Conservation (phyloP, 2,329 filamentous ascomycete species). For the Colletotrichum spinosum region DNA sequence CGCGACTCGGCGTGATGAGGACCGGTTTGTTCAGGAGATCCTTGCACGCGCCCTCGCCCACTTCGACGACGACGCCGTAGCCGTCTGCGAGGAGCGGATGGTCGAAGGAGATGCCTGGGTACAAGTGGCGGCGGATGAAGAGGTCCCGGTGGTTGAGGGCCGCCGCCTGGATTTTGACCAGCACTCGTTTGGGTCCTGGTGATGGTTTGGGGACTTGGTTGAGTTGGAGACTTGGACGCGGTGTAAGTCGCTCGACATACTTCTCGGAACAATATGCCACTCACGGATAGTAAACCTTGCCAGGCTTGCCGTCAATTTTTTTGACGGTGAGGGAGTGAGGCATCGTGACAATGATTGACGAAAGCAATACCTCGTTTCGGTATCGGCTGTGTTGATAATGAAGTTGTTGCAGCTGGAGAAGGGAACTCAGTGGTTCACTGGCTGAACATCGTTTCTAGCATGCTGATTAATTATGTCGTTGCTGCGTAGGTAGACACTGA, state of each 20-base stretch:
- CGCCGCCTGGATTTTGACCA: conserved; percentile 81
- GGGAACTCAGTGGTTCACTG: too few relatives aligned
- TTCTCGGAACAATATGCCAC: conserved; percentile 37
- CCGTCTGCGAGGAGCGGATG: conserved; percentile 87
- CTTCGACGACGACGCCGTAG: conserved; percentile 76
- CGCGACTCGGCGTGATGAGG: conserved; percentile 80
- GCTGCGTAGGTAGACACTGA: background rate
- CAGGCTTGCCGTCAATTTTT: conserved; percentile 83
- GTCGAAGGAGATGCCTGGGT: conserved; percentile 85
- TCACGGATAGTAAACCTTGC: conserved; percentile 87
- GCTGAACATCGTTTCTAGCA: too few relatives aligned
- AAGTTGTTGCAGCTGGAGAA: background rate
- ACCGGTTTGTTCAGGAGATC: conserved; percentile 74
- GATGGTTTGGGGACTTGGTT: conserved; percentile 71
- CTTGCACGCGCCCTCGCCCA: conserved; percentile 62
- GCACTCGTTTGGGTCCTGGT: conserved; percentile 74
- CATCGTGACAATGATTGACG: conserved; percentile 49
- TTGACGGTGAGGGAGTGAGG: conserved; percentile 71
- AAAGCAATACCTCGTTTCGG: background rate
- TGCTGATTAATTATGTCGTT: conserved; percentile 10
- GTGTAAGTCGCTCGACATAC: background rate
- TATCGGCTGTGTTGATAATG: background rate
- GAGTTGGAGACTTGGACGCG: conserved; percentile 63
- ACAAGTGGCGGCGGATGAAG: conserved; percentile 92
- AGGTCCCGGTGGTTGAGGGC: conserved; percentile 96